phyloP scores from a whole-genome alignment of 345 rosid species.

The Psidium friedrichsthalianum region DNA sequence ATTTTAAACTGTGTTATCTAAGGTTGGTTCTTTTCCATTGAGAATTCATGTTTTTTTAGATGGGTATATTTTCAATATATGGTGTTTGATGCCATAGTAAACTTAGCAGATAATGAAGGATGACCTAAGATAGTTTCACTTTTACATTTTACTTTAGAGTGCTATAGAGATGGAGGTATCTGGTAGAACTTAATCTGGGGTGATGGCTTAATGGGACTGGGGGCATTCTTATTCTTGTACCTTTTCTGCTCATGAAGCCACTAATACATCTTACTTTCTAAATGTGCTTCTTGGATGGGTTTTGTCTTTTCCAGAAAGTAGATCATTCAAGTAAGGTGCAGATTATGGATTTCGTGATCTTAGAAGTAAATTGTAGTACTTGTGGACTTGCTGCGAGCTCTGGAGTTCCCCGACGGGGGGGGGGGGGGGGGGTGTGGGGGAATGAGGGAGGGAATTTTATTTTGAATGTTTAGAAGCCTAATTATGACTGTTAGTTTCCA shows the following conservation, averaged over 20 bases:
- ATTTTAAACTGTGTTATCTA: not conserved
- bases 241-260: not conserved
- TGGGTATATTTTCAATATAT: not conserved
- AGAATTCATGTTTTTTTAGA: not conserved
- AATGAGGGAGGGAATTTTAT: no score
- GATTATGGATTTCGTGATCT: not conserved
- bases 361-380: not conserved
- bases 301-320: not conserved
- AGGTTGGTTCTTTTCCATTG: not conserved
- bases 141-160: not conserved
- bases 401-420: not conserved
- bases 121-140: not conserved
- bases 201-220: not conserved
- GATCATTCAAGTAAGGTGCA: not conserved
- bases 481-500: not conserved
- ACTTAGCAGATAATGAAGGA: not conserved
- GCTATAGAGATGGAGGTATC: not conserved
- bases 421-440: no score
- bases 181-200: not conserved
- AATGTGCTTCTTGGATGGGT: not conserved
- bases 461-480: not conserved
- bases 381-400: not conserved
- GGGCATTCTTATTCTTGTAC: not conserved
- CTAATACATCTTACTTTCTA: not conserved
- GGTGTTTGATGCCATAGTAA: not conserved